Percentiles rank a stretch among this genome's conserved stretches.
These are phyloP conservation scores for Phylloporus sp. DNA, from an alignment of 768 basidiomycete genomes.

Conservation along the genomic window DNA sequence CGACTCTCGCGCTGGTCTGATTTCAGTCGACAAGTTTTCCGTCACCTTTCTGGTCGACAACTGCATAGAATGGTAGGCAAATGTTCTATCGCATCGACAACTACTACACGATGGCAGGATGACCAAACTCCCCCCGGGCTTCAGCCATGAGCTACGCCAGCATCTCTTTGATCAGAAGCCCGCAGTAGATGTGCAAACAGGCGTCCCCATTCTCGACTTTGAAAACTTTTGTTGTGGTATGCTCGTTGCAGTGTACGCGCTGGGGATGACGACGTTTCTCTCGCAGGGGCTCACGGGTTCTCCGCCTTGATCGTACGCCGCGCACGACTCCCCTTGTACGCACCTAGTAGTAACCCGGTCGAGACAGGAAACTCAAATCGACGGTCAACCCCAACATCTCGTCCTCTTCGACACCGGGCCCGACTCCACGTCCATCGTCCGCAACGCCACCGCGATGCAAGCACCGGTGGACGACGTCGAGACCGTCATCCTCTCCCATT, in stretches of 20 bases:
- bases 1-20: slow-evolving; percentile 16
- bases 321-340: neutral
- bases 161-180: slow-evolving; percentile 53
- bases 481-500: slow-evolving; percentile 68
- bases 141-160: slow-evolving; percentile 62
- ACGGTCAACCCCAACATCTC: slow-evolving; percentile 41
- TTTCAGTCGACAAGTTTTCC: slow-evolving; percentile 34
- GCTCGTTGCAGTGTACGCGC: neutral
- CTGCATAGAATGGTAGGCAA: slow-evolving; percentile 69
- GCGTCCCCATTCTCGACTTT: slow-evolving; percentile 64
- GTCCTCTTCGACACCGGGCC: slow-evolving; percentile 84
- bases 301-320: slow-evolving; percentile 66
- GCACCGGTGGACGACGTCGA: slow-evolving; percentile 50
- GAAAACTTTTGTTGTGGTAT: slow-evolving; percentile 68
- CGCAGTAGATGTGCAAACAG: slow-evolving; percentile 38
- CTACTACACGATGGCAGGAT: slow-evolving; percentile 44
- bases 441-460: slow-evolving; percentile 61
- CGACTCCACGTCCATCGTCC: slow-evolving; percentile 66
- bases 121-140: slow-evolving; percentile 73
- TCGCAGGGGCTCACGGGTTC: slow-evolving; percentile 75
- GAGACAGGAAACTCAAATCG: slow-evolving; percentile 54
- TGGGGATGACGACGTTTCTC: neutral
- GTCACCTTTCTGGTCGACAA: slow-evolving; percentile 76
- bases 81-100: neutral
- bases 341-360: neutral